phyloP scores from a whole-genome alignment of 2,329 filamentous ascomycete genomes.

The Didymosphaeria variabile region DNA sequence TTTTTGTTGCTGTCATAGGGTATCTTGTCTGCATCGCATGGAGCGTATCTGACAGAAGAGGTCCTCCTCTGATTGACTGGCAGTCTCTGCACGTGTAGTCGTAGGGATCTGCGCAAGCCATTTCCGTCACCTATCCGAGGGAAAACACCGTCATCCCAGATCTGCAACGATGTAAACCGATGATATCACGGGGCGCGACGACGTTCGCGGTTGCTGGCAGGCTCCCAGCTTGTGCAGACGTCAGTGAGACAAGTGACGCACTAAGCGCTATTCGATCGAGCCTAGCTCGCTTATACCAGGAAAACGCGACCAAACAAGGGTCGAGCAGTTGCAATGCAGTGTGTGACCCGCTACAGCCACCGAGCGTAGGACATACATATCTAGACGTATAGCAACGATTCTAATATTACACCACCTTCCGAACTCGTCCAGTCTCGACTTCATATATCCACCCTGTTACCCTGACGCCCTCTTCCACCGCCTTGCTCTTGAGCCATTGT shows the following conservation, averaged over 20 bases:
- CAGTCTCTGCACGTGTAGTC: too few species aligned
- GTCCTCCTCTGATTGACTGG: too few species aligned
- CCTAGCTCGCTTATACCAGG: background rate
- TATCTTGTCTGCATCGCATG: background rate
- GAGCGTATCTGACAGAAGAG: background rate
- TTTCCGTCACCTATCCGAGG: too few species aligned
- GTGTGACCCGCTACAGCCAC: too few species aligned
- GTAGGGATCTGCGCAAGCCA: too few species aligned
- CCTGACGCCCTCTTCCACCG: slow-evolving; percentile 67
- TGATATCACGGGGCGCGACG: too few species aligned
- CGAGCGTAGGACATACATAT: background rate
- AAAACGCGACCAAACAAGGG: too few species aligned
- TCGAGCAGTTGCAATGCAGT: too few species aligned
- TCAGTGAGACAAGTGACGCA: background rate
- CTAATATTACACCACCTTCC: slow-evolving; percentile 51
- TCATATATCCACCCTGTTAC: slow-evolving; percentile 82
- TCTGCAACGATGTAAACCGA: too few species aligned
- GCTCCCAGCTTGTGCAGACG: too few species aligned
- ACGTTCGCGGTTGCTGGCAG: too few species aligned
- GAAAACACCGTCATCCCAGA: too few species aligned
- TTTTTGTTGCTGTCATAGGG: background rate
- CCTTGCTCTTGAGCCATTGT: slow-evolving; percentile 65
- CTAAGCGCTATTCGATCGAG: background rate
- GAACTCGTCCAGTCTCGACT: slow-evolving; percentile 74
- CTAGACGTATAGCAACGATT: background rate